Evolutionary conservation across 352 stramenopile genomes (phyloP).

Genomic region (Globisporangium carolinianum): DNA sequence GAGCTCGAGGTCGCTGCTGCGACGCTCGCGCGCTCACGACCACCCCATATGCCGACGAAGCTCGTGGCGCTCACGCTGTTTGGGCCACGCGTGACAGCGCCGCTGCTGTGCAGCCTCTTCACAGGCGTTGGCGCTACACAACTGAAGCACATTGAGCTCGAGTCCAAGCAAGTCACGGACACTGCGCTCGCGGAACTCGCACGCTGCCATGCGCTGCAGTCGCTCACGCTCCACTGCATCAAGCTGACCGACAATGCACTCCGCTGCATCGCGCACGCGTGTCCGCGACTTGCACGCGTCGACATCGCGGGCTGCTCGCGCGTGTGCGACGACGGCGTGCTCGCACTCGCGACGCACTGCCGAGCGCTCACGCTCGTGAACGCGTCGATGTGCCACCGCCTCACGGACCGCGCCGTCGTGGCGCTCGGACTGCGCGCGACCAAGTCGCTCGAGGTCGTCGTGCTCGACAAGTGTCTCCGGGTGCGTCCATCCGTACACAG

Average conservation of each 20-base stretch:
- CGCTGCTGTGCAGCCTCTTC: conserved; percentile 36
- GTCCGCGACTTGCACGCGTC: conserved; percentile 33
- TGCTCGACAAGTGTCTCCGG: conserved; percentile 62
- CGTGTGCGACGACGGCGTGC: conserved; percentile 70
- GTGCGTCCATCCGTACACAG: conserved; percentile 13
- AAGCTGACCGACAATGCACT: conserved; percentile 60
- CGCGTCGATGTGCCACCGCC: conserved; percentile 69
- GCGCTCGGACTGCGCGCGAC: conserved; percentile 34
- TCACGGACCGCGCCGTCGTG: conserved; percentile 65
- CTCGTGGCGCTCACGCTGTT: conserved; percentile 53
- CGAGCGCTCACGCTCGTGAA: conserved; percentile 45
- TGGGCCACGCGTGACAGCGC: conserved; percentile 40
- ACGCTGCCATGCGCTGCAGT: conserved; percentile 24
- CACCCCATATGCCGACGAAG: conserved; percentile 16
- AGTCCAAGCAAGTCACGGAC: conserved; percentile 71
- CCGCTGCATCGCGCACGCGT: conserved; percentile 29
- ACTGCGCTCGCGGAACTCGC: conserved; percentile 29
- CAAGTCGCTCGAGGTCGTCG: conserved; percentile 27
- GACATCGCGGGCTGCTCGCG: conserved; percentile 72
- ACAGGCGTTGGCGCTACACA: conserved; percentile 24
- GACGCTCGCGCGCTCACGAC: conserved; percentile 16
- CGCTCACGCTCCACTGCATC: conserved; percentile 57
- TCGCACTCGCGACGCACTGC: conserved; percentile 54
- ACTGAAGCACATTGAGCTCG: conserved; percentile 46
- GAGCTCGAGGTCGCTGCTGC: conserved; percentile 42